These are phyloP conservation scores for Ganoderma multipileum DNA, from an alignment of 1,284 basidiomycete genomes.

Conservation along the genomic window DNA sequence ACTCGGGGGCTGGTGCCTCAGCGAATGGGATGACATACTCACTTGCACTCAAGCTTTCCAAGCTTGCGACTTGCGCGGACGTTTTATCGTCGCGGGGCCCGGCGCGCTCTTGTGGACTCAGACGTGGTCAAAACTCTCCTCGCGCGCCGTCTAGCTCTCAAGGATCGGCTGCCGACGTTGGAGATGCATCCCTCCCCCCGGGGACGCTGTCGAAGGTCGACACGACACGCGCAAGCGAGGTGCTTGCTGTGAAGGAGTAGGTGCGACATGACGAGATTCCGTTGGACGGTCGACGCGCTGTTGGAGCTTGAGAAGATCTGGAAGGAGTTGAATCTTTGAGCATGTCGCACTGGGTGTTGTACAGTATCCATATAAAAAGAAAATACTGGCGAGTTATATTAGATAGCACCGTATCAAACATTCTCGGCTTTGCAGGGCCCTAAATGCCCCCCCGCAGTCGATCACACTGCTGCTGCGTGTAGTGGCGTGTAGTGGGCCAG, in stretches of 20 bases:
- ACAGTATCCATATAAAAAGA: neutral
- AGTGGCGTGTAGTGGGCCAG: too few relatives aligned
- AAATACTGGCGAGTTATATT: too few relatives aligned
- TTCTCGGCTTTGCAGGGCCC: too few relatives aligned
- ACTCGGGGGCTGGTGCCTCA: too few relatives aligned
- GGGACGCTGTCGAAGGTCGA: conserved; percentile 21
- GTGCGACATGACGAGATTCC: conserved; percentile 31
- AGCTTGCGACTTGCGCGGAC: conserved; percentile 2
- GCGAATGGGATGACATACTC: too few relatives aligned
- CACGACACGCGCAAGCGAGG: conserved; percentile 27
- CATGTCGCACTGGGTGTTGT: neutral
- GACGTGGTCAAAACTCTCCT: conserved; percentile 33
- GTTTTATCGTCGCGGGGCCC: conserved; percentile 31
- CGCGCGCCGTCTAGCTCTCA: conserved; percentile 31
- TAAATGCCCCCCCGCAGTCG: too few relatives aligned
- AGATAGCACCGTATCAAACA: too few relatives aligned
- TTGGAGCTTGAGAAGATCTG: conserved; percentile 34
- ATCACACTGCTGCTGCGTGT: too few relatives aligned
- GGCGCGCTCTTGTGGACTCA: conserved; percentile 13
- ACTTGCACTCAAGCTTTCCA: conserved; percentile 30
- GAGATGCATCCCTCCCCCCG: conserved; percentile 13
- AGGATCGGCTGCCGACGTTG: conserved; percentile 23
- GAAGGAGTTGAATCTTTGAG: conserved; percentile 1
- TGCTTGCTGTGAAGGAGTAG: conserved; percentile 33
- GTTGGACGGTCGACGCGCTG: conserved; percentile 32